Conservation (phyloP, 768 basidiomycete species). For the Rhodotorula babjevae region DNA sequence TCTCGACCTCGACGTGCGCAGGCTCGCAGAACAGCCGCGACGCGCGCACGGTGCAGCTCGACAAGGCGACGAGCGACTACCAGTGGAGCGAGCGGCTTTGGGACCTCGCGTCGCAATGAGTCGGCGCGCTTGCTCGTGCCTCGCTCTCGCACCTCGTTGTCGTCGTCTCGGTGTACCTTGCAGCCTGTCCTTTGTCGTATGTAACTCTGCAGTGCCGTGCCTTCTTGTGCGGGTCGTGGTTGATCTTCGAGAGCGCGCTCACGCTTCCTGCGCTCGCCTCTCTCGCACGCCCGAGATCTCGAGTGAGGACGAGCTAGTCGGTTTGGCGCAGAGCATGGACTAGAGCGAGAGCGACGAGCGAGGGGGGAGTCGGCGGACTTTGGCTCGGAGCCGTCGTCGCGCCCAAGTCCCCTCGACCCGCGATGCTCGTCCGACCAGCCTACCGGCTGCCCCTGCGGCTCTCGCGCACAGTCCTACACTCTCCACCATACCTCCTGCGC, state of each 20-base stretch:
- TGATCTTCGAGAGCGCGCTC: not conserved
- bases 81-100: conserved; percentile 33
- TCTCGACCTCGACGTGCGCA: too few relatives aligned
- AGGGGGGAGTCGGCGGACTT: too few relatives aligned
- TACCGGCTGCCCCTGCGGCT: not conserved
- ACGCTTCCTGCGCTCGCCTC: not conserved
- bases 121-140: too few relatives aligned
- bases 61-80: conserved; percentile 16
- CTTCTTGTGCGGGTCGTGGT: not conserved
- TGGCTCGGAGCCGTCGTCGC: not conserved
- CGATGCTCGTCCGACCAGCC: not conserved
- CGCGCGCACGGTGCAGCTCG: conserved; percentile 29
- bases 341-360: too few relatives aligned
- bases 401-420: too few relatives aligned
- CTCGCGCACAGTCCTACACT: not conserved
- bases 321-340: too few relatives aligned
- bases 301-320: too few relatives aligned
- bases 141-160: not conserved
- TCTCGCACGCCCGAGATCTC: too few relatives aligned
- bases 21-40: conserved; percentile 23
- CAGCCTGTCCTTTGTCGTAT: not conserved
- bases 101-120: conserved; percentile 12
- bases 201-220: not conserved
- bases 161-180: not conserved
- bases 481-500: not conserved